Percentiles rank a stretch among this genome's conserved stretches.
Evolutionary conservation across 257 asterid genomes (phyloP).

Genomic region (Scutellaria minor): DNA sequence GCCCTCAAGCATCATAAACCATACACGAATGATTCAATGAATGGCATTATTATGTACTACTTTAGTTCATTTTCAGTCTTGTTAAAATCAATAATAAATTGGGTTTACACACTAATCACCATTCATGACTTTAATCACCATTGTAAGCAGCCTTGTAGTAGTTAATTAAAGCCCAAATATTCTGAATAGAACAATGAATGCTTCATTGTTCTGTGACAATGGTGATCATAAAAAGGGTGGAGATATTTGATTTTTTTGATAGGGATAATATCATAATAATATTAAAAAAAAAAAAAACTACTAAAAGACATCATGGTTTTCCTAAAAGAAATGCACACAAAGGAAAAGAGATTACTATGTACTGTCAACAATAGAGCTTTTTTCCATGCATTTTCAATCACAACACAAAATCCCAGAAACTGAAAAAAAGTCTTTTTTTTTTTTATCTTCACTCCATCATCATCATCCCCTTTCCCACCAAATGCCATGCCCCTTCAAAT

Average conservation of each 20-base stretch:
- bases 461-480: slow-evolving; percentile 19
- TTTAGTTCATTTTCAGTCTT: too few species aligned
- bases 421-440: slow-evolving; percentile 26
- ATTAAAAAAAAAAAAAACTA: background rate
- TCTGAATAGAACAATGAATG: too few species aligned
- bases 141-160: too few species aligned
- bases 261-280: background rate
- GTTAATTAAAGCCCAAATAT: too few species aligned
- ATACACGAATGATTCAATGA: too few species aligned
- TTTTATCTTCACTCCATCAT: slow-evolving; percentile 32
- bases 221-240: background rate
- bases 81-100: too few species aligned
- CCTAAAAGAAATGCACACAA: slow-evolving; percentile 46
- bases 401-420: slow-evolving; percentile 56
- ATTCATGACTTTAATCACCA: too few species aligned
- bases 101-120: too few species aligned
- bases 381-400: slow-evolving; percentile 45
- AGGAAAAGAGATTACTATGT: slow-evolving; percentile 42
- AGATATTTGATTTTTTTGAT: background rate
- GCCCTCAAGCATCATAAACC: too few species aligned
- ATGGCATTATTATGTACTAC: too few species aligned
- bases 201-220: background rate
- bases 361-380: slow-evolving; percentile 41
- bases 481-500: slow-evolving; percentile 52
- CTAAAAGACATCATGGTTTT: slow-evolving; percentile 5